phyloP scores from a whole-genome alignment of 257 asterid genomes.

The Jaltomata sinuosa region DNA sequence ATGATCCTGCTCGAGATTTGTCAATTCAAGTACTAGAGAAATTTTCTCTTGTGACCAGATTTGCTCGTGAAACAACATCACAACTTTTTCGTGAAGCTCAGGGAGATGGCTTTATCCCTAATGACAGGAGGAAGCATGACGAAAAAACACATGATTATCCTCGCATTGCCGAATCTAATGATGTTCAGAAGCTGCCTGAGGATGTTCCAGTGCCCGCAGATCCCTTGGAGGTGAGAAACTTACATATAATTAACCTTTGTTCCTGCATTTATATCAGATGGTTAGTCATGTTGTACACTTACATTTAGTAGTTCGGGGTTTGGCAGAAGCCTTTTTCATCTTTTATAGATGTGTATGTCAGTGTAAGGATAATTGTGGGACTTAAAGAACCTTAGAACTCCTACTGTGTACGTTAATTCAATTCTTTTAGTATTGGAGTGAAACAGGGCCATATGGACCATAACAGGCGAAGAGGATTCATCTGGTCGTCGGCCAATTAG shows the following conservation, averaged over 20 bases:
- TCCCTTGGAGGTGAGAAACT: slow-evolving; percentile 60
- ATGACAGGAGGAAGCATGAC: slow-evolving; percentile 43
- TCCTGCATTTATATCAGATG: neutral
- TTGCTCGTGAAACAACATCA: slow-evolving; percentile 99
- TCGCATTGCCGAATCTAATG: slow-evolving; percentile 16
- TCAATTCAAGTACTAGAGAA: slow-evolving; percentile 91
- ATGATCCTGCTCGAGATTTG: slow-evolving; percentile 79
- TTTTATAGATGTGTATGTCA: neutral
- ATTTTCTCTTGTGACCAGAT: slow-evolving; percentile 91
- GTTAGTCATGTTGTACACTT: neutral
- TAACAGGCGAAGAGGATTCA: neutral
- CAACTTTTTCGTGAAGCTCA: slow-evolving; percentile 80
- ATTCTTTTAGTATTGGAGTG: neutral
- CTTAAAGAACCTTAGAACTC: neutral
- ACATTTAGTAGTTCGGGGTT: neutral
- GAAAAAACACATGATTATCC: slow-evolving; percentile 29
- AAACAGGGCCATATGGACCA: neutral
- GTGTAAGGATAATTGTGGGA: neutral
- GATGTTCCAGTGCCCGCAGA: slow-evolving; percentile 55
- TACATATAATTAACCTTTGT: neutral
- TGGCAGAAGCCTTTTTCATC: neutral
- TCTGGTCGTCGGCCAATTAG: neutral
- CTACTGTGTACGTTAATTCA: neutral
- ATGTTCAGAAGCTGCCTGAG: slow-evolving; percentile 29
- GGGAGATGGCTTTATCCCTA: slow-evolving; percentile 44